Base-by-base conservation (phyloP, 345 rosid genomes). In the Mercurialis annua region DNA sequence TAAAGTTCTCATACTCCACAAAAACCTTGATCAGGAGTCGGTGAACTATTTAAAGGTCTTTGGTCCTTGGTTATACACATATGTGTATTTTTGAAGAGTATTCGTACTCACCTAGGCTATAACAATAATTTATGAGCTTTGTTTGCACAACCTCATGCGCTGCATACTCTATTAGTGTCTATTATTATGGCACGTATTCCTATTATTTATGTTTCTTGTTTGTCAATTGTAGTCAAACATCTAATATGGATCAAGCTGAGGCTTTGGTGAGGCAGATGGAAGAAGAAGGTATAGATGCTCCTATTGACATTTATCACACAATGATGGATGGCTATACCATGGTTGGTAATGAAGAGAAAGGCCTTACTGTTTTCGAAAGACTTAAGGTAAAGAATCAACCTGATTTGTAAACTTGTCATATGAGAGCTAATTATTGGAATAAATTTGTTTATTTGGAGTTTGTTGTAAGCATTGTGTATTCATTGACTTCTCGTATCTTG, bases 271-370 rank as follows among this genome's bases (percentile, higher is more conserved):
- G 92, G 68, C 91, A 90, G 79, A 89, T 90, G 97, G 97, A 94
- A 76, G 97, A 89, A 80, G 96, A 94, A 74, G 99, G 97, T 59
- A 89, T 91, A 38, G 97, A 89, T 69, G 97, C 99, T 73, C 94
- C 95, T 33, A 83, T 91, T 65, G 91, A 86, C 61, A 84, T 91
- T 59, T 94, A 94, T 75, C 95, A 94, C 67, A 89, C 91, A n/a
- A 89, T 94, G 99, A 94, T 94, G 95, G 92, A 91, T 74, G 99
- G 99, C 24, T 94, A 94, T 72, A 87, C 95, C 36, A 89, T 81
- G 84, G 77, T 87, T 72, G 80, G 84, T 43, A 81, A 87, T 75
- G 99, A 85, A 80, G 84, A 87, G 77, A 94, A 94, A 85, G 85
- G 99, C 57, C 75, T 87, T 68, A 67, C 88, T 64, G 97, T 94